These are phyloP conservation scores for Biscogniauxia mediterranea DNA, from an alignment of 2,329 filamentous ascomycete genomes.

Conservation along the genomic window DNA sequence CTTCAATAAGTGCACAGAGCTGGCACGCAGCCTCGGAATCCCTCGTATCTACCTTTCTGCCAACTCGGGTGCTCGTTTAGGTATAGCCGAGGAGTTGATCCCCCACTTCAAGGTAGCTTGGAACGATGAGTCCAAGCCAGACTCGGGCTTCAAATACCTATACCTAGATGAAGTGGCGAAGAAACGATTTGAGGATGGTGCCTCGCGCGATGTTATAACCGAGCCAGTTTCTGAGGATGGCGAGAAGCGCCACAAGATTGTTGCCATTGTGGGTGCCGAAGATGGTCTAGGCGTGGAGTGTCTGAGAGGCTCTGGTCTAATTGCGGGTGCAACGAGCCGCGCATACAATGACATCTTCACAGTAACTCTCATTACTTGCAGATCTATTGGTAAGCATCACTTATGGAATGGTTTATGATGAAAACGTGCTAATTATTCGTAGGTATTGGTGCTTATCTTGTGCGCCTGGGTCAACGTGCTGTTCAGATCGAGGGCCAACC, in stretches of 20 bases:
- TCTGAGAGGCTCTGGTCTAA: conserved; percentile 93
- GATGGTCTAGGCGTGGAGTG: conserved; percentile 98
- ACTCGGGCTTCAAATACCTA: conserved; percentile 93
- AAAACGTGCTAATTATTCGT: conserved; percentile 31
- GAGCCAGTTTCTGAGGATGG: conserved; percentile 83
- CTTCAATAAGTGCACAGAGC: conserved; percentile 98
- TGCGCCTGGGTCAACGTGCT: conserved; percentile 95
- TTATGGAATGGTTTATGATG: conserved; percentile 10
- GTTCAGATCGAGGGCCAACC: conserved; percentile 99
- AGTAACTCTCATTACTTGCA: conserved; percentile 93
- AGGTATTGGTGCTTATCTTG: conserved; percentile 97
- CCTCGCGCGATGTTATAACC: conserved; percentile 76
- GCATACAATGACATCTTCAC: conserved; percentile 99
- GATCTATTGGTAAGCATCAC: conserved; percentile 75
- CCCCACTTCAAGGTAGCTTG: conserved; percentile 96
- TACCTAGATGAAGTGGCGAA: conserved; percentile 87
- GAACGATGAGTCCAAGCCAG: conserved; percentile 80
- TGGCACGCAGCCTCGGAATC: conserved; percentile 90
- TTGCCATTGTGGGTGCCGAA: conserved; percentile 87
- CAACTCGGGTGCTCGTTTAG: conserved; percentile 97
- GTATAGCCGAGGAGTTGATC: conserved; percentile 94
- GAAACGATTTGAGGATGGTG: conserved; percentile 78
- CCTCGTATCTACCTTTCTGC: conserved; percentile 97
- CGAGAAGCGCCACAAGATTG: conserved; percentile 90
- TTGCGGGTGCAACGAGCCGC: conserved; percentile 93